These are phyloP conservation scores for Penicillium cinerascens DNA, from an alignment of 495 filamentous ascomycete species.

Conservation along the genomic window DNA sequence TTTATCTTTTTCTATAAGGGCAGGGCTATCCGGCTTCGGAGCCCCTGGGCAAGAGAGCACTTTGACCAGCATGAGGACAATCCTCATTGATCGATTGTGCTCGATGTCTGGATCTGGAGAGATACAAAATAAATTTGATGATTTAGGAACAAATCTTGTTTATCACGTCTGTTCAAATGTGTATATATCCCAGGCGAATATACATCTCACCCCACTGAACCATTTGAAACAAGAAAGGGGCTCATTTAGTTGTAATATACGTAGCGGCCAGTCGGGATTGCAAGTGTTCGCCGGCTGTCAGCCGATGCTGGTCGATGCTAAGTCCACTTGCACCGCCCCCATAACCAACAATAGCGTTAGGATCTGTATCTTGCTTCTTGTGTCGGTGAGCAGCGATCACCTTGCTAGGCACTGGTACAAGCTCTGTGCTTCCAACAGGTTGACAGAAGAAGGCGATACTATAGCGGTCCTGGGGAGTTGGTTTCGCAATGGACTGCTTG, in stretches of 20 bases:
- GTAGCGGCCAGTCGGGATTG: neutral
- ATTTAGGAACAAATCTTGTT: neutral
- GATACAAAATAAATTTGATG: neutral
- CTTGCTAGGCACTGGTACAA: neutral
- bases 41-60: constrained; percentile 42
- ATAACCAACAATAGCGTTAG: neutral
- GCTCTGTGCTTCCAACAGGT: neutral
- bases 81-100: constrained; percentile 21
- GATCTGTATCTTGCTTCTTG: neutral
- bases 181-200: neutral
- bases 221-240: neutral
- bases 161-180: neutral
- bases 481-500: neutral
- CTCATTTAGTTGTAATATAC: neutral
- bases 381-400: neutral
- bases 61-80: constrained; percentile 36
- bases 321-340: neutral
- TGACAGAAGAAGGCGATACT: neutral
- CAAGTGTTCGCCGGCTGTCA: neutral
- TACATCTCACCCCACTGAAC: neutral
- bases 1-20: constrained; percentile 42
- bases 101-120: neutral
- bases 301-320: neutral
- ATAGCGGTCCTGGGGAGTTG: neutral
- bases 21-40: constrained; percentile 32